Conservation (phyloP, 2,329 filamentous ascomycete genomes). For the Ustilaginoidea virens region DNA sequence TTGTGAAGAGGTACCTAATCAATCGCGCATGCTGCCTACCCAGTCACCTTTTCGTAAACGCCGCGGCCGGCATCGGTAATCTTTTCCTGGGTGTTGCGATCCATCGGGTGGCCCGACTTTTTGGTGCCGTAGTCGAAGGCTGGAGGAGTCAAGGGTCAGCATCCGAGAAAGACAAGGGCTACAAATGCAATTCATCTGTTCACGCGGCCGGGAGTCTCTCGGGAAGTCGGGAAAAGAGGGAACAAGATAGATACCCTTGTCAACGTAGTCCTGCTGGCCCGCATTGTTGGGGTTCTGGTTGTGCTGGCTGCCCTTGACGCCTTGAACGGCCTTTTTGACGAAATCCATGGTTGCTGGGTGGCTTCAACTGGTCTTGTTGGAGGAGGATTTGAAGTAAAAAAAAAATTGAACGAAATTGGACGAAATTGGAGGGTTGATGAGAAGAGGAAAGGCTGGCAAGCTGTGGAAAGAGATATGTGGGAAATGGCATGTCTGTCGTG, state of each 20-base stretch:
- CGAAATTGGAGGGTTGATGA: no score
- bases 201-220: no score
- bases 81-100: conserved; percentile 21
- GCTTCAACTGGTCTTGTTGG: no score
- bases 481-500: no score
- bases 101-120: conserved; percentile 20
- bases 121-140: conserved; percentile 15
- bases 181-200: conserved; percentile 2
- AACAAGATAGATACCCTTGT: no score
- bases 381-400: no score
- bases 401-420: no score
- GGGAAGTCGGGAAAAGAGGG: no score
- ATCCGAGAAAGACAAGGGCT: not conserved
- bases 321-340: conserved; percentile 19
- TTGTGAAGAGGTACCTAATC: not conserved
- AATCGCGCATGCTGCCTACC: conserved; percentile 12
- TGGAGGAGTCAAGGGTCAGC: conserved; percentile 5
- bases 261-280: conserved; percentile 18
- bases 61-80: conserved; percentile 20
- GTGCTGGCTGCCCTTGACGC: conserved; percentile 7
- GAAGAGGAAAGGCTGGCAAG: no score
- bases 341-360: conserved; percentile 28
- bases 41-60: conserved; percentile 20
- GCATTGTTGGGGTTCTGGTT: conserved; percentile 7
- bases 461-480: no score